These are phyloP conservation scores for Metschnikowia colocasiae DNA, from an alignment of 805 yeast genomes.

Conservation along the genomic window DNA sequence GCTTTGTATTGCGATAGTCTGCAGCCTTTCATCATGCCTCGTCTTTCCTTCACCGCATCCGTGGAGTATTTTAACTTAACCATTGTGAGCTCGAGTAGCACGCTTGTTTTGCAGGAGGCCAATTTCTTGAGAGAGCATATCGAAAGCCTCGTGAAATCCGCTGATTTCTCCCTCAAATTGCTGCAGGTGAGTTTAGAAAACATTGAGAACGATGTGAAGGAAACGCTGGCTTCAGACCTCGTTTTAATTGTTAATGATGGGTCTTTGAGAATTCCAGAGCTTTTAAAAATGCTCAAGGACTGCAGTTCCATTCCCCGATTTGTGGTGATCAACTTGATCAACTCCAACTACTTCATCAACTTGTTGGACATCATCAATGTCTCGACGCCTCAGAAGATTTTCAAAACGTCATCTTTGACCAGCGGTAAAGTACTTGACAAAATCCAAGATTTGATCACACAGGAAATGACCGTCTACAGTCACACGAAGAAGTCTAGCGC, in stretches of 20 bases:
- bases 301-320: slow-evolving; percentile 23
- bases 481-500: not conserved
- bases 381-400: slow-evolving; percentile 35
- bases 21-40: slow-evolving; percentile 38
- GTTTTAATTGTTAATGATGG: slow-evolving; percentile 40
- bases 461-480: slow-evolving; percentile 16
- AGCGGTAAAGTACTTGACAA: slow-evolving; percentile 23
- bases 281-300: slow-evolving; percentile 16
- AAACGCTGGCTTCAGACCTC: slow-evolving; percentile 22
- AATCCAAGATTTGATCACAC: slow-evolving; percentile 27
- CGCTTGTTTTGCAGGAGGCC: slow-evolving; percentile 19
- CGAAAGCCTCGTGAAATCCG: not conserved
- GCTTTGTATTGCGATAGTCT: slow-evolving; percentile 3
- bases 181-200: slow-evolving; percentile 2
- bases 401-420: slow-evolving; percentile 36
- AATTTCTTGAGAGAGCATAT: slow-evolving; percentile 12
- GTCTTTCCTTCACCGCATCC: slow-evolving; percentile 25
- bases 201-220: not conserved
- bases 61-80: slow-evolving; percentile 19
- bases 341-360: slow-evolving; percentile 38
- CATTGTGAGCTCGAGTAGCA: slow-evolving; percentile 20
- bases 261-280: slow-evolving; percentile 26
- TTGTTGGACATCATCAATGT: slow-evolving; percentile 34
- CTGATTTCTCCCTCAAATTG: not conserved
- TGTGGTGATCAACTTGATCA: slow-evolving; percentile 36